Conservation (phyloP, 2,329 filamentous ascomycete species). For the Fusarium staphyleae region DNA sequence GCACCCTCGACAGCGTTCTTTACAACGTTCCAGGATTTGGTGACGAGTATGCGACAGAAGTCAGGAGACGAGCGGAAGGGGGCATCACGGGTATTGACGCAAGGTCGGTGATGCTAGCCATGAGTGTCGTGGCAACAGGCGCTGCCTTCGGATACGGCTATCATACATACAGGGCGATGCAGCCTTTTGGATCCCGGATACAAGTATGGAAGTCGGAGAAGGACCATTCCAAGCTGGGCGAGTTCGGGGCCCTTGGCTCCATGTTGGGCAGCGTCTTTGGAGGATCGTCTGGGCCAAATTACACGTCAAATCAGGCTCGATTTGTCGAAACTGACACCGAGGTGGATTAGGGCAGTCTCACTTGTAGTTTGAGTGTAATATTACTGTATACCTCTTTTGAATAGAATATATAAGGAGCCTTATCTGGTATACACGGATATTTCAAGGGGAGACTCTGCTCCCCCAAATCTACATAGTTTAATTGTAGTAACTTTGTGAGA, state of each 20-base stretch:
- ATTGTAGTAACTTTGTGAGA: background rate
- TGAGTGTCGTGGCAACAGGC: slow-evolving; percentile 48
- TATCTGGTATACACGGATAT: slow-evolving; percentile 3
- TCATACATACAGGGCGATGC: slow-evolving; percentile 50
- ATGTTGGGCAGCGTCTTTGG: slow-evolving; percentile 51
- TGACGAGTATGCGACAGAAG: slow-evolving; percentile 47
- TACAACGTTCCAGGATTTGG: slow-evolving; percentile 48
- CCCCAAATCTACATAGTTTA: slow-evolving; percentile 21
- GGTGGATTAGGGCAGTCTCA: slow-evolving; percentile 40
- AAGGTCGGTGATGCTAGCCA: slow-evolving; percentile 43
- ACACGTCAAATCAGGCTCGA: slow-evolving; percentile 33
- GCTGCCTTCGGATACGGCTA: slow-evolving; percentile 50
- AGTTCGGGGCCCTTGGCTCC: slow-evolving; percentile 57
- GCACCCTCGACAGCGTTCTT: slow-evolving; percentile 47
- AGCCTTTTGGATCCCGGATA: slow-evolving; percentile 54
- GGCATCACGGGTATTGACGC: slow-evolving; percentile 45
- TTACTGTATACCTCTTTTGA: slow-evolving; percentile 27
- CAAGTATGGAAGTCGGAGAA: slow-evolving; percentile 52
- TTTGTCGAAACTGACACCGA: slow-evolving; percentile 49
- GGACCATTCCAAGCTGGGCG: slow-evolving; percentile 46
- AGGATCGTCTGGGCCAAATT: slow-evolving; percentile 21
- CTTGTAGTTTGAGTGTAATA: slow-evolving; percentile 24
- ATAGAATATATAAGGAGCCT: slow-evolving; percentile 14
- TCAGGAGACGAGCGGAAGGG: slow-evolving; percentile 48
- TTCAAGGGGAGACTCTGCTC: slow-evolving; percentile 24